Evolutionary conservation across 1,139 yeast species (phyloP).

Genomic region (Scheffersomyces cryptocercus): DNA sequence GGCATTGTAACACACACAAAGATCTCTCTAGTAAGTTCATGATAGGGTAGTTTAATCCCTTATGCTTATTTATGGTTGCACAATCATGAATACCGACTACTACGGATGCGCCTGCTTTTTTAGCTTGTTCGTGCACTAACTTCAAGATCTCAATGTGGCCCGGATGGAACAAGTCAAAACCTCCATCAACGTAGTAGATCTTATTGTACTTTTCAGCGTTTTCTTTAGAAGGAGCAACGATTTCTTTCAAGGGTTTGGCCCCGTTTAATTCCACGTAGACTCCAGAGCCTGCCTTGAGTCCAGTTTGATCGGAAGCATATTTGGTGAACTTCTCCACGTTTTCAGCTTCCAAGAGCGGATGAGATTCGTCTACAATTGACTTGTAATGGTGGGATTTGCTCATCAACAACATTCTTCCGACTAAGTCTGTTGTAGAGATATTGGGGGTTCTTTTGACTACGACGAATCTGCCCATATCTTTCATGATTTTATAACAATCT

Average conservation of each 20-base stretch:
- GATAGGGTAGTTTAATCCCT: conserved; percentile 74
- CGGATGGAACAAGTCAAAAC: conserved; percentile 89
- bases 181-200: conserved; percentile 73
- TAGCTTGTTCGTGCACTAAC: conserved; percentile 41
- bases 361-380: conserved; percentile 24
- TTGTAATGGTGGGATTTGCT: conserved; percentile 59
- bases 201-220: conserved; percentile 28
- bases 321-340: conserved; percentile 38
- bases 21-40: conserved; percentile 88
- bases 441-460: conserved; percentile 93
- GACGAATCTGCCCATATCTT: conserved; percentile 81
- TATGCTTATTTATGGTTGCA: conserved; percentile 51
- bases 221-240: conserved; percentile 36
- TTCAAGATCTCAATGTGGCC: conserved; percentile 81
- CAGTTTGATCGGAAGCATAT: conserved; percentile 72
- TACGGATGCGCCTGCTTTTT: conserved; percentile 42
- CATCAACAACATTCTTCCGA: conserved; percentile 79
- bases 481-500: conserved; percentile 84
- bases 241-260: conserved; percentile 21
- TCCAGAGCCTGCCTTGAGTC: conserved; percentile 58
- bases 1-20: conserved; percentile 84
- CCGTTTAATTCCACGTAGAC: conserved; percentile 48
- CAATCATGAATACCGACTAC: conserved; percentile 76
- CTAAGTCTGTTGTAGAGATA: conserved; percentile 92
- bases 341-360: conserved; percentile 36